Conservation (phyloP, 2,329 filamentous ascomycete species). For the Lojkania enalia region DNA sequence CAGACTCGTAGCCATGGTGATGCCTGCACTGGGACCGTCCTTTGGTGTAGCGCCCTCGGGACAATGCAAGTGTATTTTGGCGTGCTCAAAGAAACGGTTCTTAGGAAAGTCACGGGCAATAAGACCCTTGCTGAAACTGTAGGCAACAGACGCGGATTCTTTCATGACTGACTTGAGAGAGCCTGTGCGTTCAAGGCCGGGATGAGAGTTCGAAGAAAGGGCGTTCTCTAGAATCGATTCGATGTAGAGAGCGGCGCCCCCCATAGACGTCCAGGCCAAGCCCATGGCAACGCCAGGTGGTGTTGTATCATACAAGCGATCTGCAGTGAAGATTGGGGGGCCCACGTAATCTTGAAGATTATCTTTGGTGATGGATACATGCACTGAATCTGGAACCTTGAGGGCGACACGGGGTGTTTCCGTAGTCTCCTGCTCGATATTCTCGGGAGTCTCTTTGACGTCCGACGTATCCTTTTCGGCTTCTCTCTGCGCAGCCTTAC, state of each 20-base stretch:
- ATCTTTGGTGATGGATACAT: conserved; percentile 82
- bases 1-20: conserved; percentile 96
- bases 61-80: conserved; percentile 92
- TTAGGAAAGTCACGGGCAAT: conserved; percentile 83
- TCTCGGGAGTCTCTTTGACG: conserved; percentile 63
- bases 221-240: conserved; percentile 92
- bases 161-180: conserved; percentile 98
- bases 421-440: conserved; percentile 62
- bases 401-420: conserved; percentile 73
- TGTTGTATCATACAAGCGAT: conserved; percentile 90
- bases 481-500: conserved; percentile 75
- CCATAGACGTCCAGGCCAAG: conserved; percentile 96
- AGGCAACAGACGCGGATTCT: conserved; percentile 91
- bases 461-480: conserved; percentile 67
- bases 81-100: conserved; percentile 96
- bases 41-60: conserved; percentile 96
- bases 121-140: conserved; percentile 90
- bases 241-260: conserved; percentile 93
- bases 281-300: conserved; percentile 97
- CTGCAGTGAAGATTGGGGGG: conserved; percentile 91
- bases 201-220: conserved; percentile 71
- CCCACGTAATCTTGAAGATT: conserved; percentile 97
- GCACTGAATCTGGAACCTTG: conserved; percentile 82
- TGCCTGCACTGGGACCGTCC: conserved; percentile 78
- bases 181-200: conserved; percentile 86